Conservation (phyloP, 495 filamentous ascomycete genomes). For the Aspergillus asperescens region DNA sequence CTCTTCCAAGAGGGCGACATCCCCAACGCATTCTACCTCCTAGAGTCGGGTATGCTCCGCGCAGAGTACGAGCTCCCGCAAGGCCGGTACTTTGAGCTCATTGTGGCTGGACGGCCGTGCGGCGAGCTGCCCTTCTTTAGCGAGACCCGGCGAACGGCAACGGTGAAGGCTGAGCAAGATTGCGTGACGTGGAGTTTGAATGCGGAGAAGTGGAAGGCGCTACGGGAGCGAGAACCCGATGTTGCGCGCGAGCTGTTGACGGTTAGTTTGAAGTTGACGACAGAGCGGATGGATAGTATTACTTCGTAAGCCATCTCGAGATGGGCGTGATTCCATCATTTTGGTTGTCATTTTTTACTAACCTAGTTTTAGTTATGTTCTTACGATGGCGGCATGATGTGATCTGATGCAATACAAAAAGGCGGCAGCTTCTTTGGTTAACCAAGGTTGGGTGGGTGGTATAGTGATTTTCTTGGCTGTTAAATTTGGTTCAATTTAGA, state of each 20-base stretch:
- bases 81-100: constrained; percentile 81
- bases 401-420: too few relatives aligned
- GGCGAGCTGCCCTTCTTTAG: constrained; percentile 96
- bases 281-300: constrained; percentile 85
- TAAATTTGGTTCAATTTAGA: too few relatives aligned
- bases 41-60: constrained; percentile 82
- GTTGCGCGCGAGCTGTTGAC: constrained; percentile 79
- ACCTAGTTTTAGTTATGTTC: constrained; percentile 1
- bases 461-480: too few relatives aligned
- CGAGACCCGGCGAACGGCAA: constrained; percentile 79
- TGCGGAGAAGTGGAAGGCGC: constrained; percentile 57
- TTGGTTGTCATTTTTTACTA: background rate
- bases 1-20: constrained; percentile 69
- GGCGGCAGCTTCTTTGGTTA: too few relatives aligned
- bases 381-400: constrained; percentile 10
- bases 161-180: constrained; percentile 74
- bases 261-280: constrained; percentile 79
- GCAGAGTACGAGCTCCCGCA: constrained; percentile 88
- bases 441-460: too few relatives aligned
- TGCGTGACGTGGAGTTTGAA: constrained; percentile 79
- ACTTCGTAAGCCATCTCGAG: too few relatives aligned
- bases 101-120: constrained; percentile 90
- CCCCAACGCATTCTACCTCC: constrained; percentile 79
- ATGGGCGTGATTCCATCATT: constrained; percentile 26
- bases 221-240: constrained; percentile 65